These are phyloP conservation scores for Crotalaria pallida DNA, from an alignment of 306 rosid genomes.

Conservation along the genomic window DNA sequence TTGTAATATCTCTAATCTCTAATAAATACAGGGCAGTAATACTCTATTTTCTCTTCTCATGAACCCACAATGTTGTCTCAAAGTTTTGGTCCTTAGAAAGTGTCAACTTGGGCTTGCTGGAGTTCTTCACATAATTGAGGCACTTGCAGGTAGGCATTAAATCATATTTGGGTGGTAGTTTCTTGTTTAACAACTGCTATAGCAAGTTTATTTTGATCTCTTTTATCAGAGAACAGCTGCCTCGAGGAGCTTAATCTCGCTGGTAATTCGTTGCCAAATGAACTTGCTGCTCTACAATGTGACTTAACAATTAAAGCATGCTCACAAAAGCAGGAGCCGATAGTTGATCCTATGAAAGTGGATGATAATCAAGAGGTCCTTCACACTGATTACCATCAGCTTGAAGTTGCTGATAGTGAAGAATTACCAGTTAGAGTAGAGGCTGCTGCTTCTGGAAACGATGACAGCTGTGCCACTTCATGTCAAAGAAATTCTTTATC, in stretches of 20 bases:
- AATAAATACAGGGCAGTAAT: slow-evolving; percentile 53
- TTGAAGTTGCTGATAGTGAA: slow-evolving; percentile 86
- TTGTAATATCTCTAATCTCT: slow-evolving; percentile 8
- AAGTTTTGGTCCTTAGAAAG: slow-evolving; percentile 63
- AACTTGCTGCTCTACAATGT: slow-evolving; percentile 26
- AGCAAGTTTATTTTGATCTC: neutral
- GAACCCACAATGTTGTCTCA: slow-evolving; percentile 65
- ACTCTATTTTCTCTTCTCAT: slow-evolving; percentile 54
- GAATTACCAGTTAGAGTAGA: slow-evolving; percentile 40
- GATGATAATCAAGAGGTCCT: slow-evolving; percentile 33
- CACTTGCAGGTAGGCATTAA: slow-evolving; percentile 54
- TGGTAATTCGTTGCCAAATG: slow-evolving; percentile 39
- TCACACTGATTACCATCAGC: slow-evolving; percentile 31
- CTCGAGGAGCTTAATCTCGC: slow-evolving; percentile 78
- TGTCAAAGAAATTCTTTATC: slow-evolving; percentile 39
- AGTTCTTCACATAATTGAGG: slow-evolving; percentile 60
- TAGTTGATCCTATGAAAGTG: slow-evolving; percentile 33
- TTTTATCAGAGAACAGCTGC: slow-evolving; percentile 47
- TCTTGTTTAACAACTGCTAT: neutral
- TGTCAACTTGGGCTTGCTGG: slow-evolving; percentile 78
- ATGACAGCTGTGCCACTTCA: slow-evolving; percentile 63
- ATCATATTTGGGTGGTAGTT: slow-evolving; percentile 4
- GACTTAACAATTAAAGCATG: slow-evolving; percentile 27
- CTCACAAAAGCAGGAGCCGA: slow-evolving; percentile 28
- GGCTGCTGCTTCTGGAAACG: slow-evolving; percentile 50